These are phyloP conservation scores for Dimocarpus longan DNA, from an alignment of 345 rosid species.

Conservation along the genomic window DNA sequence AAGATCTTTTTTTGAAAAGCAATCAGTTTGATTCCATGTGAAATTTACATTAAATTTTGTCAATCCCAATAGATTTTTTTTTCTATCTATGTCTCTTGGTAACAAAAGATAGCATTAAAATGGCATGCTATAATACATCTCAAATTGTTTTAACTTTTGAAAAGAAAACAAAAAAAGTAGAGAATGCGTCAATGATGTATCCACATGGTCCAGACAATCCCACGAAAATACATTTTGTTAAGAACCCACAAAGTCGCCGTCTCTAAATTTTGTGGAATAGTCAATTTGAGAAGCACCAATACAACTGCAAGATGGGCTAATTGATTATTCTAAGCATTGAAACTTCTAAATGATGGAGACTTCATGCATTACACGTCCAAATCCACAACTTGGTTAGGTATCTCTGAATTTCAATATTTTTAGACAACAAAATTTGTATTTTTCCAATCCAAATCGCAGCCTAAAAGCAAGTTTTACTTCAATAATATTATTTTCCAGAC, in stretches of 20 bases:
- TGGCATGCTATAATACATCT: no score
- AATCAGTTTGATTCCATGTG: no score
- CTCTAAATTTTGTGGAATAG: background rate
- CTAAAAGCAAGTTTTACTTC: background rate
- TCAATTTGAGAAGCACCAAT: background rate
- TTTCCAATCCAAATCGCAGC: background rate
- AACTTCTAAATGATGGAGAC: background rate
- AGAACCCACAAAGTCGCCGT: background rate
- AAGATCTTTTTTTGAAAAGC: no score
- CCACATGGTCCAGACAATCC: background rate
- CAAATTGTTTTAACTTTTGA: background rate
- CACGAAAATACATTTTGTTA: background rate
- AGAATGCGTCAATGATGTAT: background rate
- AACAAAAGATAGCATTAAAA: no score
- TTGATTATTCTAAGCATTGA: slow-evolving; percentile 3
- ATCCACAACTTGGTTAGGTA: background rate
- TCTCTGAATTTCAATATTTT: background rate
- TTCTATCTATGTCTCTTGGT: no score
- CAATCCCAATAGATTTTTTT: no score
- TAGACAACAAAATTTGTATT: background rate
- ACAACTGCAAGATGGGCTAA: background rate
- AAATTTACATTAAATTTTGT: no score
- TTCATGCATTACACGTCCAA: background rate
- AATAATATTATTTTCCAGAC: background rate
- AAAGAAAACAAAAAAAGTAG: background rate